phyloP scores from a whole-genome alignment of 139 green algal genomes.

The Coelastrella sp. region DNA sequence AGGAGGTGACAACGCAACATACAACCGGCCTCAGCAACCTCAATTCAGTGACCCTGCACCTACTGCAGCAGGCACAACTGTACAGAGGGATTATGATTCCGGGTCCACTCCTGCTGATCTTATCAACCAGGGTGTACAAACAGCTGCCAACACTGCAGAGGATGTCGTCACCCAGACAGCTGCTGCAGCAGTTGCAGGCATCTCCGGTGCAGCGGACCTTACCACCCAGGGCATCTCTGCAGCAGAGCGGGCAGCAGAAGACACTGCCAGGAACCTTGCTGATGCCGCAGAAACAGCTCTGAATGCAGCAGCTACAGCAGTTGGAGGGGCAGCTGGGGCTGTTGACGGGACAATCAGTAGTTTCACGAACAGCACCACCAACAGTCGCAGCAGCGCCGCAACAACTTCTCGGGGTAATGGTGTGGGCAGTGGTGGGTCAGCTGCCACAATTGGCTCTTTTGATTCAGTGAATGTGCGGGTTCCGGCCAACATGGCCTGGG shows the following conservation, averaged over 20 bases:
- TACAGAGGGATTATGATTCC: too few relatives aligned
- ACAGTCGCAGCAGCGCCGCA: conserved; percentile 16
- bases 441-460: not conserved
- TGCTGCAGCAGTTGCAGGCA: not conserved
- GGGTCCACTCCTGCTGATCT: not conserved
- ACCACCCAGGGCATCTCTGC: conserved; percentile 12
- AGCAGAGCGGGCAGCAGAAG: conserved; percentile 25
- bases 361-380: not conserved
- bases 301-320: conserved; percentile 14
- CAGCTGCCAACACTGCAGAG: conserved; percentile 32
- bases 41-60: not conserved
- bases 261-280: not conserved
- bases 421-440: not conserved
- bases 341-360: not conserved
- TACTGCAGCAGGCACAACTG: not conserved
- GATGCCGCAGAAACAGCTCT: conserved; percentile 18
- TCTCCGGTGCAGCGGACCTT: conserved; percentile 12
- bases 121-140: not conserved
- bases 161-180: not conserved
- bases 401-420: too few relatives aligned
- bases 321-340: not conserved
- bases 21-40: too few relatives aligned
- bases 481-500: conserved; percentile 8
- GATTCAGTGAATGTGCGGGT: not conserved
- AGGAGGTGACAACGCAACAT: too few relatives aligned